phyloP scores from a whole-genome alignment of 331 rosid species.

The Arachis monticola region DNA sequence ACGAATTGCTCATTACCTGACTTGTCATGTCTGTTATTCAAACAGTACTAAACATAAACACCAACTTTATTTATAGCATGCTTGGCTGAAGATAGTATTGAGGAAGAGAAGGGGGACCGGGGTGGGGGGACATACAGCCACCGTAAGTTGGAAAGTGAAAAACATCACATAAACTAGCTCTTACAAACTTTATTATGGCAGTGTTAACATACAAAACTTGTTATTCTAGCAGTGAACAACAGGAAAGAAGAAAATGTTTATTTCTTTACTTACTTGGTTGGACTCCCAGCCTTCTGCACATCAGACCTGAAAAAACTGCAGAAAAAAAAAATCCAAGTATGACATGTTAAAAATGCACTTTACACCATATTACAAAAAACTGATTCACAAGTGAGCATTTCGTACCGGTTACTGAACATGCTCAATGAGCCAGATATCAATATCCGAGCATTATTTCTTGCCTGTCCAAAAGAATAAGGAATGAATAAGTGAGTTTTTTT shows the following conservation, averaged over 20 bases:
- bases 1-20: constrained; percentile 89
- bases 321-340: constrained; percentile 31
- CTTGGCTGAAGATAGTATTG: neutral
- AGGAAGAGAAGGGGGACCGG: neutral
- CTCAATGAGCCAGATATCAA: constrained; percentile 89
- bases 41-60: neutral
- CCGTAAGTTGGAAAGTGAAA: constrained; percentile 5
- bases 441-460: constrained; percentile 95
- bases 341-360: constrained; percentile 21
- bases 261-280: constrained; percentile 69
- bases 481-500: neutral
- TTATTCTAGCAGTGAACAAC: constrained; percentile 13
- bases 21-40: constrained; percentile 69
- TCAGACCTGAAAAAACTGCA: constrained; percentile 82
- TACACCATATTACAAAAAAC: constrained; percentile 34
- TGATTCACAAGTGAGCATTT: constrained; percentile 15
- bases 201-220: constrained; percentile 11
- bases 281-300: constrained; percentile 86
- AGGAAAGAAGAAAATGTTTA: constrained; percentile 1
- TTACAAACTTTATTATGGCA: constrained; percentile 4
- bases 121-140: neutral
- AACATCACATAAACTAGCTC: constrained; percentile 1
- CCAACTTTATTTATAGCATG: constrained; percentile 4
- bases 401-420: constrained; percentile 86
- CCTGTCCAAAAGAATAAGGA: constrained; percentile 50